Percentiles rank a stretch among this genome's conserved stretches.
These are phyloP conservation scores for Corniculantispora saksenae DNA, from an alignment of 2,329 filamentous ascomycete species.

Conservation along the genomic window DNA sequence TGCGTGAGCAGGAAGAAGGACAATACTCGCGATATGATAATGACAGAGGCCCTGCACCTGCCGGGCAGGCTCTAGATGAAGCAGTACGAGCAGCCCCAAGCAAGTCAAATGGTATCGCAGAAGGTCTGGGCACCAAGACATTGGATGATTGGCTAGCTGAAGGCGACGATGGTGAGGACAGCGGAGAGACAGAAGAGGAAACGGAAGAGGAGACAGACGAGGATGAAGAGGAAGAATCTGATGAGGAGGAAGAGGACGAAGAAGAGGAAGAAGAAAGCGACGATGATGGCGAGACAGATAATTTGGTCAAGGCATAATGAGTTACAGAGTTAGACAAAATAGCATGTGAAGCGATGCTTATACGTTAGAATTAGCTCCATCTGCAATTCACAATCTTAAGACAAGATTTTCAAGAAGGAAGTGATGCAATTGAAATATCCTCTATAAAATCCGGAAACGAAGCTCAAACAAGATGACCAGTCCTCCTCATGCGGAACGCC, in stretches of 20 bases:
- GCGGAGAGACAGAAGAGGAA: conserved; percentile 51
- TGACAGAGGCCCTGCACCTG: conserved; percentile 48
- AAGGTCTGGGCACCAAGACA: conserved; percentile 67
- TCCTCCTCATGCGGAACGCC: background rate
- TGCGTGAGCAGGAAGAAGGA: conserved; percentile 59
- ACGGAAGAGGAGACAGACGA: conserved; percentile 55
- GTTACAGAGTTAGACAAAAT: background rate
- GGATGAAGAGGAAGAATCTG: conserved; percentile 52
- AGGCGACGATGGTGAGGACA: conserved; percentile 59
- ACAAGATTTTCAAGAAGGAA: background rate
- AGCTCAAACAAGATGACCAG: background rate
- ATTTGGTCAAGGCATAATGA: conserved; percentile 42
- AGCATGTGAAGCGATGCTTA: background rate
- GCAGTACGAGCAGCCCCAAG: conserved; percentile 42
- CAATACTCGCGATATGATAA: conserved; percentile 33
- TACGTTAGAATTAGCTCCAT: background rate
- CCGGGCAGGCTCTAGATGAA: conserved; percentile 64
- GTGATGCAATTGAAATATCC: background rate
- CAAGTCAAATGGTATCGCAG: conserved; percentile 53
- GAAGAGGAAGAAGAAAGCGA: conserved; percentile 52
- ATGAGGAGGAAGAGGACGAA: conserved; percentile 44
- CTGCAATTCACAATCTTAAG: background rate
- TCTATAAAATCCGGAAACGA: background rate
- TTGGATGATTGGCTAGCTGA: conserved; percentile 92
- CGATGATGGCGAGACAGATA: conserved; percentile 46